phyloP scores from a whole-genome alignment of 2,329 filamentous ascomycete genomes.

The Trichophyton mentagrophytes region DNA sequence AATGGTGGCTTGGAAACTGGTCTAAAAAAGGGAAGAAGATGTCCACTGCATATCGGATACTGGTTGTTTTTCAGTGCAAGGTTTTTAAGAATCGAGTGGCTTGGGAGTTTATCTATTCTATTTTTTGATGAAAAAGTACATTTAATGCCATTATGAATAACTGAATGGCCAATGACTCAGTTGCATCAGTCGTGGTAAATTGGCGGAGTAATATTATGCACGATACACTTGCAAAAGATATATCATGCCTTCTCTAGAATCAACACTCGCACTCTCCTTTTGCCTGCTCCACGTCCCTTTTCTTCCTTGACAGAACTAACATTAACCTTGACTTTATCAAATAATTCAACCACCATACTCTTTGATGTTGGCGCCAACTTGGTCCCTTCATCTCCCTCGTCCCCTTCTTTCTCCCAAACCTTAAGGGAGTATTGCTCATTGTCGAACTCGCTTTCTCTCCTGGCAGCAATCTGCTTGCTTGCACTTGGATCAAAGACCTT shows the following conservation, averaged over 20 bases:
- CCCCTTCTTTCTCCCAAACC: conserved; percentile 44
- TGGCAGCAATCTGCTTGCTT: conserved; percentile 9
- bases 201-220: background rate
- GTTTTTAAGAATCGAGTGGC: background rate
- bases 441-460: conserved; percentile 69
- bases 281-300: conserved; percentile 59
- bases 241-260: conserved; percentile 22
- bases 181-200: background rate
- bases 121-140: too few relatives aligned
- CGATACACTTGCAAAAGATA: background rate
- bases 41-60: background rate
- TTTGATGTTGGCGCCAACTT: conserved; percentile 22
- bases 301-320: conserved; percentile 91
- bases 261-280: conserved; percentile 51
- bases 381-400: conserved; percentile 33
- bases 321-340: conserved; percentile 79
- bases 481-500: background rate
- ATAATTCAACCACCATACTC: conserved; percentile 57
- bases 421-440: conserved; percentile 69
- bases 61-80: background rate
- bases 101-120: background rate
- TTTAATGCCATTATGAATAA: too few relatives aligned
- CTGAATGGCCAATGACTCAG: background rate
- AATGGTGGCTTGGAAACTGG: conserved; percentile 18
- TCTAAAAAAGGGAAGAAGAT: background rate